Evolutionary conservation across 176 grass and related monocot genomes (phyloP).

Genomic region (Avena atlantica): DNA sequence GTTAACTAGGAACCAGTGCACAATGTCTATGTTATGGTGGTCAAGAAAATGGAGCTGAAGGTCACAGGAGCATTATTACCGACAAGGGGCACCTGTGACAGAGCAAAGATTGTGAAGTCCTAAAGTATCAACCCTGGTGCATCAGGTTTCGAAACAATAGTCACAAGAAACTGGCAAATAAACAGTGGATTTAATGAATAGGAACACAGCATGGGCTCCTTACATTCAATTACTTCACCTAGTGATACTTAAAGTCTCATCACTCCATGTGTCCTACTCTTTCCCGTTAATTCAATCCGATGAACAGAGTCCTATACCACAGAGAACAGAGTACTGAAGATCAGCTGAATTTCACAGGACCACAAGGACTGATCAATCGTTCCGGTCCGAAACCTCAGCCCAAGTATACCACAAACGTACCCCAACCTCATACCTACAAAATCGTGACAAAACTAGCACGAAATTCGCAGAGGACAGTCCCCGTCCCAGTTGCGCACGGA

Average conservation of each 20-base stretch:
- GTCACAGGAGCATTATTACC: neutral
- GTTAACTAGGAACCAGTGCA: neutral
- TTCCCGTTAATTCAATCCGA: neutral
- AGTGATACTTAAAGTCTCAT: neutral
- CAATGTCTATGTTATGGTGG: neutral
- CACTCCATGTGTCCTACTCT: neutral
- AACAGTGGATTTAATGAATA: neutral
- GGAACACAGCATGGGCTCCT: neutral
- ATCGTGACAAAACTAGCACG: neutral
- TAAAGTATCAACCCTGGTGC: neutral
- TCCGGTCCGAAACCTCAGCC: neutral
- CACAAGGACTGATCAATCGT: neutral
- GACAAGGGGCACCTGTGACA: neutral
- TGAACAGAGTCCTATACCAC: constrained; percentile 15
- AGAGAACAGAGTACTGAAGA: neutral
- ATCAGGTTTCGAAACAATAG: neutral
- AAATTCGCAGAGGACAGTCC: neutral
- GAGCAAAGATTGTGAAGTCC: neutral
- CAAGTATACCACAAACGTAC: neutral
- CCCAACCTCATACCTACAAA: constrained; percentile 1
- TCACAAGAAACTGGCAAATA: neutral
- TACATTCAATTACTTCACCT: neutral
- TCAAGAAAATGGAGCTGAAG: neutral
- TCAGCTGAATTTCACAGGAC: constrained; percentile 5
- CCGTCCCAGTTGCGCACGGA: neutral